Conservation (phyloP, 2,329 filamentous ascomycete genomes). For the Ascosphaera apis region DNA sequence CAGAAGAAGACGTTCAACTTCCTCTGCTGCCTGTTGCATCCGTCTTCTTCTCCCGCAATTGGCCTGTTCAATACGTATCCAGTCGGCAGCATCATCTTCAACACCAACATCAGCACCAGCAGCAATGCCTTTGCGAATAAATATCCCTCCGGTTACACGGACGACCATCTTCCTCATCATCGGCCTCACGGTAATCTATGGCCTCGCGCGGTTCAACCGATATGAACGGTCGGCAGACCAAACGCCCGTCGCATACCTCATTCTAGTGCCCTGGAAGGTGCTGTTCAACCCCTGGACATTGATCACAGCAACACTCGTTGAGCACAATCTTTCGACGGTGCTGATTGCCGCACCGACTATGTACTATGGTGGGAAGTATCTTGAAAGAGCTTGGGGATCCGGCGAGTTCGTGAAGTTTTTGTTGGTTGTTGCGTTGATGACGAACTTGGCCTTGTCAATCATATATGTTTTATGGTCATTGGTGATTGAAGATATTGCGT, state of each 20-base stretch:
- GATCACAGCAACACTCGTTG: constrained; percentile 62
- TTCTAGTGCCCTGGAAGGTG: constrained; percentile 61
- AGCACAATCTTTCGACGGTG: constrained; percentile 79
- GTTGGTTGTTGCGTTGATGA: constrained; percentile 50
- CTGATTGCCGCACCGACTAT: constrained; percentile 53
- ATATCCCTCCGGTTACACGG: constrained; percentile 78
- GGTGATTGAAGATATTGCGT: constrained; percentile 27
- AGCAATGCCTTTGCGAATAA: constrained; percentile 61
- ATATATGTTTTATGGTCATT: constrained; percentile 53
- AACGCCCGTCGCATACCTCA: constrained; percentile 52
- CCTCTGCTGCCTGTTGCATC: too few species aligned
- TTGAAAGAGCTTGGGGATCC: constrained; percentile 89
- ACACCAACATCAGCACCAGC: too few species aligned
- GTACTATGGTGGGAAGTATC: constrained; percentile 80
- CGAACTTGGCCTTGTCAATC: constrained; percentile 54
- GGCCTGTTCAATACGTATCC: too few species aligned
- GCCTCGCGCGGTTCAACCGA: constrained; percentile 37
- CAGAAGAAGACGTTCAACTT: too few species aligned
- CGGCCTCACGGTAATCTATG: constrained; percentile 53
- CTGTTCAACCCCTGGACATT: constrained; percentile 88
- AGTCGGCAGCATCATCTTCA: too few species aligned
- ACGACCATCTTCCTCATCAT: constrained; percentile 52
- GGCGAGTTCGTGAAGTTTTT: constrained; percentile 82
- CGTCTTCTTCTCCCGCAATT: too few species aligned
- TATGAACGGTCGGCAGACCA: constrained; percentile 39